A percentile compares a stretch with the other conserved stretches of the same genome.
phyloP scores from a whole-genome alignment of 495 filamentous ascomycete genomes.

The Astrothelium macrocarpum region DNA sequence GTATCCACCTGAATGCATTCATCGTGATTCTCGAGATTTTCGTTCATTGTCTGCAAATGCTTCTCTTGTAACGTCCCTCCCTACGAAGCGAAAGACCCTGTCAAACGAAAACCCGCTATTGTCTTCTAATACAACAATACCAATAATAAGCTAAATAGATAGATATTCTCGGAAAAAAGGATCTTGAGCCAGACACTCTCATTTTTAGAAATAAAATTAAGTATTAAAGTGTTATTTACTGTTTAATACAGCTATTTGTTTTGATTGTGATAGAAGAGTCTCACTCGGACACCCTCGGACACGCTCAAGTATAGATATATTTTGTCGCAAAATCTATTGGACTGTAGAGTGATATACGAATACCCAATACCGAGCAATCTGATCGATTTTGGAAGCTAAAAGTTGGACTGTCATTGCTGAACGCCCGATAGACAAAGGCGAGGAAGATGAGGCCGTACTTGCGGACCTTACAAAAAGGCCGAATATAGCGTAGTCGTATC shows the following conservation, averaged over 20 bases:
- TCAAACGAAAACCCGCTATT: background rate
- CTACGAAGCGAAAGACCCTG: conserved; percentile 1
- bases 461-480: background rate
- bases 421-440: background rate
- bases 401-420: background rate
- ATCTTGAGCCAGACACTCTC: background rate
- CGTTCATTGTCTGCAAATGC: background rate
- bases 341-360: background rate
- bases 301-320: background rate
- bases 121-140: background rate
- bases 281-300: background rate
- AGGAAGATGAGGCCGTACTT: background rate
- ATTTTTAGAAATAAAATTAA: background rate
- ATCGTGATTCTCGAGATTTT: background rate
- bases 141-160: background rate
- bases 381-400: background rate
- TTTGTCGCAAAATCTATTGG: background rate
- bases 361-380: background rate
- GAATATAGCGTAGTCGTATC: background rate
- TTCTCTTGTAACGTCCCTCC: conserved; percentile 4
- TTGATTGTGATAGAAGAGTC: background rate
- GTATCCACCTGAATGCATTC: background rate
- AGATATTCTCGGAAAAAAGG: conserved; percentile 2
- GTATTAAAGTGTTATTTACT: background rate
- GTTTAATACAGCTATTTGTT: background rate